phyloP scores from a whole-genome alignment of 176 grass and related monocot genomes.

The Themeda triandra region DNA sequence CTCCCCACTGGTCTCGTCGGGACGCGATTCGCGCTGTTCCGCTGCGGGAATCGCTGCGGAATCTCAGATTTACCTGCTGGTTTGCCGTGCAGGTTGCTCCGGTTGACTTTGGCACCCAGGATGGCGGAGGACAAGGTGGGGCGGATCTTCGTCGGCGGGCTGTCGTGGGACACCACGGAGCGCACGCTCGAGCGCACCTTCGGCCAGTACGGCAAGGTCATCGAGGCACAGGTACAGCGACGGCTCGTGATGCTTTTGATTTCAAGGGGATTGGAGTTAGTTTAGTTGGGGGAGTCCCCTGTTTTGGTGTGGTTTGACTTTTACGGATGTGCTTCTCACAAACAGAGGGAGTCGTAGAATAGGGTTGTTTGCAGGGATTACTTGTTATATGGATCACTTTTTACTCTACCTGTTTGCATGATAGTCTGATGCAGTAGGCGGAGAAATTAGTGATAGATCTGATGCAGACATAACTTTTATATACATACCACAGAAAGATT shows the following conservation, averaged over 20 bases:
- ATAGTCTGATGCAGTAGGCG: background rate
- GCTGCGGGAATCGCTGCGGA: background rate
- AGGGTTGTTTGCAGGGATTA: background rate
- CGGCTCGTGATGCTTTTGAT: background rate
- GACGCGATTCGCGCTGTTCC: background rate
- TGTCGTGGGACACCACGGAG: slow-evolving; percentile 89
- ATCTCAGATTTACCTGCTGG: background rate
- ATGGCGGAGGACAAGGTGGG: slow-evolving; percentile 80
- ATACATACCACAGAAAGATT: too few species aligned
- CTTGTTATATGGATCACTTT: background rate
- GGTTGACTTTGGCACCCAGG: background rate
- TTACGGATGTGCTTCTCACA: background rate
- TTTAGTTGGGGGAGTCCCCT: background rate
- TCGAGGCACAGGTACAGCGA: slow-evolving; percentile 61
- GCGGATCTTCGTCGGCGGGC: slow-evolving; percentile 83
- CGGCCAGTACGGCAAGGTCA: slow-evolving; percentile 73
- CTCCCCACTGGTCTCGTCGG: background rate
- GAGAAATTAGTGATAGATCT: background rate
- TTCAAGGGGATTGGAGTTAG: background rate
- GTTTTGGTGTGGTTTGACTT: background rate
- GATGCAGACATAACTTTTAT: background rate
- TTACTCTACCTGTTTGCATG: background rate
- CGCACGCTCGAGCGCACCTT: slow-evolving; percentile 62
- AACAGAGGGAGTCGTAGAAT: background rate
- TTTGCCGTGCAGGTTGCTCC: slow-evolving; percentile 13